These are phyloP conservation scores for Oehlia diaphana DNA, from an alignment of 192 early-diverging fungal species.

Conservation along the genomic window DNA sequence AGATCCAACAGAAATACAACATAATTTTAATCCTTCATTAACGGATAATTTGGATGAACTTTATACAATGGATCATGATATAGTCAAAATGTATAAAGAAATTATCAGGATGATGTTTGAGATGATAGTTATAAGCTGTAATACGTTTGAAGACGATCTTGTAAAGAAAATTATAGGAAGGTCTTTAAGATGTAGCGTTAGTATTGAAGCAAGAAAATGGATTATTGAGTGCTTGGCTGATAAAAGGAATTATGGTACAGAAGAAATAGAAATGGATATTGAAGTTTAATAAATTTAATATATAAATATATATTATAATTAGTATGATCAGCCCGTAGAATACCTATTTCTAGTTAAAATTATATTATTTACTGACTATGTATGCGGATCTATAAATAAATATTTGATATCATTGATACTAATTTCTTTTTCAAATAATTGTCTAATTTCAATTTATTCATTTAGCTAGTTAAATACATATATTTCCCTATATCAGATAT, in stretches of 20 bases:
- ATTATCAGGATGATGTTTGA: conserved; percentile 28
- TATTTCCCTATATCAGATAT: too few relatives aligned
- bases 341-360: too few relatives aligned
- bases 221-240: neutral
- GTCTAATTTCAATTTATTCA: too few relatives aligned
- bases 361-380: too few relatives aligned
- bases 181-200: neutral
- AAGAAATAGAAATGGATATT: neutral
- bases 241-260: neutral
- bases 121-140: conserved; percentile 7
- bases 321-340: too few relatives aligned
- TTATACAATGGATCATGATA: conserved; percentile 1
- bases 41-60: conserved; percentile 21
- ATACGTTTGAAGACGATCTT: neutral
- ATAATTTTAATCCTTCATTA: conserved; percentile 13
- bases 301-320: too few relatives aligned
- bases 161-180: neutral
- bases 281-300: too few relatives aligned
- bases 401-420: too few relatives aligned
- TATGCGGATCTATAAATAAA: too few relatives aligned
- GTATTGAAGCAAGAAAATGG: conserved; percentile 3
- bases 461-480: too few relatives aligned
- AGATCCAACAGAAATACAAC: neutral
- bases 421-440: too few relatives aligned
- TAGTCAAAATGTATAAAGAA: conserved; percentile 1